phyloP scores from a whole-genome alignment of 139 green algal species.

The Pedinophyceae sp. region DNA sequence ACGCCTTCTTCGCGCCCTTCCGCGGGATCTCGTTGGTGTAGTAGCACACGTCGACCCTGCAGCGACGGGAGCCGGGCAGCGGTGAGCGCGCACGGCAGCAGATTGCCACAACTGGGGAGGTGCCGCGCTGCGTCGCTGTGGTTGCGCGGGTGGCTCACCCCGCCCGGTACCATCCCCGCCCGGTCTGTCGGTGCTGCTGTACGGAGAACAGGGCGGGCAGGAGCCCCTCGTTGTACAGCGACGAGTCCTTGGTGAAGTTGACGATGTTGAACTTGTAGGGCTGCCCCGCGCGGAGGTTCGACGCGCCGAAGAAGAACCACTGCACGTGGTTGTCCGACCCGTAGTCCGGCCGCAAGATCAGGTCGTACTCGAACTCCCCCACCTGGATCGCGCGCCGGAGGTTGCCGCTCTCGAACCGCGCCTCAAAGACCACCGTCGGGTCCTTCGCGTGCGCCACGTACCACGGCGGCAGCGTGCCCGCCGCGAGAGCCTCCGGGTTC shows the following conservation, averaged over 20 bases:
- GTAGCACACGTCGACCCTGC: conserved; percentile 20
- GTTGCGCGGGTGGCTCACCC: not conserved
- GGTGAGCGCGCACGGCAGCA: not conserved
- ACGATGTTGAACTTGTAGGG: conserved; percentile 57
- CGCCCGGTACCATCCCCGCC: conserved; percentile 2
- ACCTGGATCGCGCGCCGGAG: conserved; percentile 42
- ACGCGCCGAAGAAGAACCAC: conserved; percentile 49
- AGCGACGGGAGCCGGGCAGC: conserved; percentile 18
- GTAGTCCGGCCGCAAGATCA: conserved; percentile 37
- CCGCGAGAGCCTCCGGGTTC: not conserved
- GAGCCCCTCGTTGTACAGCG: conserved; percentile 45
- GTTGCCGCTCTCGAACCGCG: conserved; percentile 56
- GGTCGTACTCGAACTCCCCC: conserved; percentile 44
- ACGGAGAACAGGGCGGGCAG: conserved; percentile 25
- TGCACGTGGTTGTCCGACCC: conserved; percentile 37
- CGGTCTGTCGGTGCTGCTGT: not conserved
- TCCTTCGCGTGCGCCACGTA: conserved; percentile 6
- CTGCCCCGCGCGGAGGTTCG: conserved; percentile 24
- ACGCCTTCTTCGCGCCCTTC: conserved; percentile 18
- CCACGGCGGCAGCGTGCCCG: conserved; percentile 1
- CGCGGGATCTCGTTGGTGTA: conserved; percentile 22
- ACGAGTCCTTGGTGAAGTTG: conserved; percentile 46
- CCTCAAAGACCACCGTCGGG: conserved; percentile 47
- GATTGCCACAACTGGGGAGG: not conserved
- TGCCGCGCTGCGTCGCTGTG: not conserved